Evolutionary conservation across 192 early-diverging fungal genomes (phyloP).

Genomic region (Chytriomyces sp.): DNA sequence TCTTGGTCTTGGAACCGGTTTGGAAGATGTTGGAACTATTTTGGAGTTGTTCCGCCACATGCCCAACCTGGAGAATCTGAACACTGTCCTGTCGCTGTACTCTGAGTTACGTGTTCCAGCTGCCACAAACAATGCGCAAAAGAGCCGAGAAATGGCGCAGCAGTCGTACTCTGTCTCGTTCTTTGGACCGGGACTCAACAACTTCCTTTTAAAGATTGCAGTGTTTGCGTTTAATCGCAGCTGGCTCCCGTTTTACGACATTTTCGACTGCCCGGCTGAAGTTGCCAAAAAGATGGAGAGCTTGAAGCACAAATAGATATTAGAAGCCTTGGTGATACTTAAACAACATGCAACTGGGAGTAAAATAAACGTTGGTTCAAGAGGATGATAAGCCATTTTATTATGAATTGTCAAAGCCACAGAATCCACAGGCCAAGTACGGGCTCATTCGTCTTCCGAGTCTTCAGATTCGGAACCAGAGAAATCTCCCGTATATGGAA

Average conservation of each 20-base stretch:
- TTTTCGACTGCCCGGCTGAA: neutral
- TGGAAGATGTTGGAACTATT: constrained; percentile 40
- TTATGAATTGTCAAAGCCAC: no score
- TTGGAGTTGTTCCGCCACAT: constrained; percentile 21
- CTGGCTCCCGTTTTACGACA: neutral
- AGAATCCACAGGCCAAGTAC: no score
- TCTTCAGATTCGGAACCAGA: no score
- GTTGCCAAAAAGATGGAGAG: neutral
- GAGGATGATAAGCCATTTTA: no score
- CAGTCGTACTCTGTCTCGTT: constrained; percentile 1
- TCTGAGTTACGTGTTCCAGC: constrained; percentile 11
- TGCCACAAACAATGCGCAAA: neutral
- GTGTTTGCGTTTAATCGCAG: neutral
- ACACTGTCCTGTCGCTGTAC: constrained; percentile 5
- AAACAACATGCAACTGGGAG: no score
- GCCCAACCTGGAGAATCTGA: neutral
- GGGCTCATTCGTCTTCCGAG: no score
- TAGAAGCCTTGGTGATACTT: no score
- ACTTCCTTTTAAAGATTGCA: constrained; percentile 4
- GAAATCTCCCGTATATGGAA: no score
- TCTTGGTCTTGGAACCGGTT: constrained; percentile 29
- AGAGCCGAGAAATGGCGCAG: constrained; percentile 11
- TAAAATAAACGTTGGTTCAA: no score
- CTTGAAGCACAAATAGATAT: no score
- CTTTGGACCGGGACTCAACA: neutral